phyloP scores from a whole-genome alignment of 768 basidiomycete species.

The Trichaptum fuscoviolaceum region DNA sequence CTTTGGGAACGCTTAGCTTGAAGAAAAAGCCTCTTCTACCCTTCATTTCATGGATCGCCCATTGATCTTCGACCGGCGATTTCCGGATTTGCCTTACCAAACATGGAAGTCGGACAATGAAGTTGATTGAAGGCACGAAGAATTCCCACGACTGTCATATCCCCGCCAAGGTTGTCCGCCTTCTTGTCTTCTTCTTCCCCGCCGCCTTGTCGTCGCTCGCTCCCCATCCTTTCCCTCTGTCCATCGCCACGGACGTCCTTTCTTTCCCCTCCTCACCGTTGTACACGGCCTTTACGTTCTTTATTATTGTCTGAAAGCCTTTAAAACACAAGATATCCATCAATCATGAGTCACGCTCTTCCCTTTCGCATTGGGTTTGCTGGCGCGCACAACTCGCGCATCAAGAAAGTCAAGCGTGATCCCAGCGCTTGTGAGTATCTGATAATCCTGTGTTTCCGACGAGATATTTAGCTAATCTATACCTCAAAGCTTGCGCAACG shows the following conservation, averaged over 20 bases:
- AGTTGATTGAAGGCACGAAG: no score
- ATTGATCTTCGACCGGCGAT: no score
- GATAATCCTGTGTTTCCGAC: neutral
- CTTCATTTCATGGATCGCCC: no score
- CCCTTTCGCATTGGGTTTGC: neutral
- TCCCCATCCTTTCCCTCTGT: neutral
- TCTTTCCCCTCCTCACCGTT: neutral
- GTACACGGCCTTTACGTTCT: slow-evolving; percentile 1
- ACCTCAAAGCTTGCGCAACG: slow-evolving; percentile 39
- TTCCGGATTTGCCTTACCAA: neutral
- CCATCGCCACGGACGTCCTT: slow-evolving; percentile 2
- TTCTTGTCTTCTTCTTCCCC: neutral
- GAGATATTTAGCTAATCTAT: neutral
- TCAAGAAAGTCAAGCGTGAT: slow-evolving; percentile 1
- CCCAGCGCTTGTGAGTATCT: neutral
- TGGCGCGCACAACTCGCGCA: neutral
- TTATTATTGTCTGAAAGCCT: neutral
- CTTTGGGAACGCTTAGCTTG: no score
- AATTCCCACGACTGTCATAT: neutral
- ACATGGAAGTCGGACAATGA: neutral
- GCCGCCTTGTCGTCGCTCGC: neutral
- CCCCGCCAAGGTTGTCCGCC: slow-evolving; percentile 1
- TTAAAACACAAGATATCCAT: neutral
- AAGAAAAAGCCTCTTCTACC: no score
- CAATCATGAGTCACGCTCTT: neutral